Conservation (phyloP, 2,329 filamentous ascomycete species). For the Diaporthe batatas region DNA sequence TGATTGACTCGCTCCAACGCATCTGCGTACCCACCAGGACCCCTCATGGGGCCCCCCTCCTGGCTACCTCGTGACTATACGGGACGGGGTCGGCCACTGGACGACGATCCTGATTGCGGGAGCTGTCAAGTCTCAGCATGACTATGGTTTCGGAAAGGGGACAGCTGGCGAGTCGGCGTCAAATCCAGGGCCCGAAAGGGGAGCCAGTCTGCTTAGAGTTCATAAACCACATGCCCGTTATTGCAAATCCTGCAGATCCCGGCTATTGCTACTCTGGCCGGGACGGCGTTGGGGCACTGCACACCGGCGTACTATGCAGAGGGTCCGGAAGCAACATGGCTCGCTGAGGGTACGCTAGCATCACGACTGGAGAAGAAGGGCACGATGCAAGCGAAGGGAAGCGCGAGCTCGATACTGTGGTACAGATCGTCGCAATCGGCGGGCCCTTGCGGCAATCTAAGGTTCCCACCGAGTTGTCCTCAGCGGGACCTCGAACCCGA, state of each 20-base stretch:
- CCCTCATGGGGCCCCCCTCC: conserved; percentile 25
- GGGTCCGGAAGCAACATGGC: conserved; percentile 24
- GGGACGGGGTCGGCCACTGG: conserved; percentile 19
- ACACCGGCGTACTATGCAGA: conserved; percentile 21
- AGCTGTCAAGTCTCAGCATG: conserved; percentile 34
- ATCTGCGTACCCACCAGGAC: conserved; percentile 18
- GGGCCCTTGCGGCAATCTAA: conserved; percentile 31
- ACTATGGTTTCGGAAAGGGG: conserved; percentile 30
- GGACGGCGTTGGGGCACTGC: conserved; percentile 15
- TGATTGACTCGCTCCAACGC: conserved; percentile 27
- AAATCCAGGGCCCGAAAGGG: conserved; percentile 18
- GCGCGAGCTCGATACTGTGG: conserved; percentile 15
- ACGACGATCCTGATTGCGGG: conserved; percentile 22
- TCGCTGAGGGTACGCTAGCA: conserved; percentile 29
- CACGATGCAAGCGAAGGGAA: not conserved
- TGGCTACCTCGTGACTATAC: conserved; percentile 22
- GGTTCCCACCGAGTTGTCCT: conserved; percentile 19
- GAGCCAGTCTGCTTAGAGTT: conserved; percentile 25
- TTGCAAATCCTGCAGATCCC: conserved; percentile 34
- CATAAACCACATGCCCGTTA: conserved; percentile 27
- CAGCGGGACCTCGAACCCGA: conserved; percentile 29
- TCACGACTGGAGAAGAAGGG: conserved; percentile 16
- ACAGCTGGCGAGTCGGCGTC: conserved; percentile 33
- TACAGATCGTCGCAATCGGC: conserved; percentile 32
- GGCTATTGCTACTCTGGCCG: not conserved